phyloP scores from a whole-genome alignment of 345 rosid species.

The Hibiscus tridactylites region DNA sequence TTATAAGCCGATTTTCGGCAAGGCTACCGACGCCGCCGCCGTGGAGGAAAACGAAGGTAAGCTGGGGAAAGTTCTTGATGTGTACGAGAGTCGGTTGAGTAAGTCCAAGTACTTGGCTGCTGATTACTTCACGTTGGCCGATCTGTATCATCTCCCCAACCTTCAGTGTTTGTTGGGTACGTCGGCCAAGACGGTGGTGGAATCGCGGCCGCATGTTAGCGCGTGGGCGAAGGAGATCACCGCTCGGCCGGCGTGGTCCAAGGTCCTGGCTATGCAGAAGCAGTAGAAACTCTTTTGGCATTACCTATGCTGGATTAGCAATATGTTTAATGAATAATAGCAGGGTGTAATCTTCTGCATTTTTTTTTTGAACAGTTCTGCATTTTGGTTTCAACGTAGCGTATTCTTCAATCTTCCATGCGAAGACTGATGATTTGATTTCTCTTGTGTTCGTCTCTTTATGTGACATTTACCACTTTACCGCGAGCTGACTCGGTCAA shows the following conservation, averaged over 20 bases:
- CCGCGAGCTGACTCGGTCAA: too few species aligned
- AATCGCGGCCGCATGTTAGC: constrained; percentile 37
- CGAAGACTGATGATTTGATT: background rate
- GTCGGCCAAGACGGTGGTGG: constrained; percentile 33
- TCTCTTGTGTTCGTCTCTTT: background rate
- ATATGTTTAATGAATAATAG: background rate
- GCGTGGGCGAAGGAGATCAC: constrained; percentile 52
- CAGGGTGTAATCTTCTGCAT: background rate
- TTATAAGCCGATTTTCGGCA: constrained; percentile 40
- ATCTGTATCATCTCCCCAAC: constrained; percentile 67
- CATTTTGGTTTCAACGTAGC: background rate
- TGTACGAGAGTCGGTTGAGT: constrained; percentile 51
- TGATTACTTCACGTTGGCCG: constrained; percentile 54
- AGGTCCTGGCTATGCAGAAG: constrained; percentile 44
- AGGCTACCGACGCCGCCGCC: constrained; percentile 38
- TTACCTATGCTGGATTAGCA: background rate
- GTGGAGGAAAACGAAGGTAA: constrained; percentile 50
- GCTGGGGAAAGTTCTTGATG: constrained; percentile 44
- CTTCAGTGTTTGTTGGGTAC: constrained; percentile 32
- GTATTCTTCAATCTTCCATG: background rate
- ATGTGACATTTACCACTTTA: too few species aligned
- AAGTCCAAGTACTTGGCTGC: constrained; percentile 58
- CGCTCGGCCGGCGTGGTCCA: constrained; percentile 52
- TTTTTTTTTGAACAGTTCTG: background rate
- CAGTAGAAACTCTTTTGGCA: background rate